Percentiles rank a stretch among this genome's conserved stretches.
Conservation (phyloP, 1,139 yeast genomes). For the Arxiozyma heterogenica region DNA sequence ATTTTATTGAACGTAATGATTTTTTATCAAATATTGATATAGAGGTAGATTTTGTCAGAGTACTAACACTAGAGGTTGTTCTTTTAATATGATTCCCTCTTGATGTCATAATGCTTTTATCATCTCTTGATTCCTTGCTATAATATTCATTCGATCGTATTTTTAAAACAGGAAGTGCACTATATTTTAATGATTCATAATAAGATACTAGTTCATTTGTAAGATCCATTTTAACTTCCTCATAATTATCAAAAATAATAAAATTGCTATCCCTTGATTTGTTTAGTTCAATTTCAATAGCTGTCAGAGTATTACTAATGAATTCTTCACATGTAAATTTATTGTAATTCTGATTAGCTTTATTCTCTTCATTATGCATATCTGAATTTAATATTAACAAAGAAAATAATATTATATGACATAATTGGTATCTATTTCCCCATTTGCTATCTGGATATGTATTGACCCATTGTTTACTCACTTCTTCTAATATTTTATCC, state of each 20-base stretch:
- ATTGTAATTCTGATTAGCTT: constrained; percentile 29
- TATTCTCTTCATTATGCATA: constrained; percentile 40
- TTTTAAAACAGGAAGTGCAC: constrained; percentile 10
- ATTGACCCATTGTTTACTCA: constrained; percentile 53
- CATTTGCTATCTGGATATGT: constrained; percentile 23
- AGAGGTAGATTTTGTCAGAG: neutral
- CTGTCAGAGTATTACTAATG: constrained; percentile 45
- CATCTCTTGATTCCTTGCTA: neutral
- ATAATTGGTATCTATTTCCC: constrained; percentile 48
- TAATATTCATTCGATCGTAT: neutral
- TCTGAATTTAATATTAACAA: constrained; percentile 66
- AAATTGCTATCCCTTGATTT: too few relatives aligned
- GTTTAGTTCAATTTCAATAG: constrained; percentile 32
- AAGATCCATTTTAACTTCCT: constrained; percentile 5
- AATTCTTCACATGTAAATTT: constrained; percentile 28
- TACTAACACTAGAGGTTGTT: too few relatives aligned
- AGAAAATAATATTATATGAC: constrained; percentile 67
- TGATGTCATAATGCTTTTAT: neutral
- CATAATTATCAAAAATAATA: constrained; percentile 3
- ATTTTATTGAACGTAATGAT: neutral
- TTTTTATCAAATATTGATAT: neutral
- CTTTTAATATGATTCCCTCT: neutral
- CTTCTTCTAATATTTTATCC: constrained; percentile 62
- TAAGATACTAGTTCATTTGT: constrained; percentile 10
- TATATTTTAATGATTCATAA: constrained; percentile 9